phyloP scores from a whole-genome alignment of 306 rosid species.

The Chamaecrista fasciculata region DNA sequence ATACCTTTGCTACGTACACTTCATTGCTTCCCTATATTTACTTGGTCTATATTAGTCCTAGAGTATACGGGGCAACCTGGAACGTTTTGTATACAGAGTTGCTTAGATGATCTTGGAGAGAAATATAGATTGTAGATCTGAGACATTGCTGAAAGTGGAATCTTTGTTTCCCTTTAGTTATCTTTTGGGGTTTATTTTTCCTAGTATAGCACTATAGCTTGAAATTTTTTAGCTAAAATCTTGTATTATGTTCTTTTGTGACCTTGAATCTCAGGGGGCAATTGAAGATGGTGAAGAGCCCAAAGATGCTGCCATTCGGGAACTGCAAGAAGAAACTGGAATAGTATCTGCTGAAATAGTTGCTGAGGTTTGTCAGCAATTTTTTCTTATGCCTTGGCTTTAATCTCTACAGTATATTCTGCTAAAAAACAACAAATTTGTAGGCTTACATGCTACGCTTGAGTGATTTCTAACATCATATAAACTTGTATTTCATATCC shows the following conservation, averaged over 20 bases:
- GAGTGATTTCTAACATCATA: conserved; percentile 7
- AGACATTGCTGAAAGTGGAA: conserved; percentile 9
- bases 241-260: neutral
- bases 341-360: conserved; percentile 75
- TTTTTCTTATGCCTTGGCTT: conserved; percentile 4
- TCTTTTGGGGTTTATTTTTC: neutral
- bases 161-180: neutral
- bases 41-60: neutral
- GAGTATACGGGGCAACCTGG: neutral
- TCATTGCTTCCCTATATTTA: neutral
- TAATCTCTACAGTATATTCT: neutral
- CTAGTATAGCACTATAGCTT: neutral
- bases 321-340: conserved; percentile 91
- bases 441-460: neutral
- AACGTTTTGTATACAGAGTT: neutral
- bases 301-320: conserved; percentile 80
- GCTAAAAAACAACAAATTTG: neutral
- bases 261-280: conserved; percentile 60
- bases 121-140: conserved; percentile 1
- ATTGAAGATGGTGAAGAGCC: conserved; percentile 97
- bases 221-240: conserved; percentile 19
- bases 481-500: neutral
- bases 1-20: neutral
- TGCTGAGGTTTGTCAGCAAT: conserved; percentile 60
- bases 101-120: neutral